phyloP scores from a whole-genome alignment of 1,139 yeast genomes.

The Debaryomycetaceae sp. region DNA sequence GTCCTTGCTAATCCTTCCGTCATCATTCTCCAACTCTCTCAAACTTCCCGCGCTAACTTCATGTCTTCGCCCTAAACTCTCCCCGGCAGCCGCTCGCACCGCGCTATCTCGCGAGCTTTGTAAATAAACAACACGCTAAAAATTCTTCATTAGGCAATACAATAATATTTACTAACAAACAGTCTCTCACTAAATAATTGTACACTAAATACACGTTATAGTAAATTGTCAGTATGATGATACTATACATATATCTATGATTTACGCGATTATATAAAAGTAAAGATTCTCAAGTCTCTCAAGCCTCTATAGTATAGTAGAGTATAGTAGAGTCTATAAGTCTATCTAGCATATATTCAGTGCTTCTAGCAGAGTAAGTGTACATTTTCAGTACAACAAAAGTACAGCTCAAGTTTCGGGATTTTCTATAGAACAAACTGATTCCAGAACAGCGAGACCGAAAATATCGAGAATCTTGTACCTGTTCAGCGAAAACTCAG shows the following conservation, averaged over 20 bases:
- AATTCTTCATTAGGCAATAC: conserved; percentile 5
- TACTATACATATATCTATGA: not conserved
- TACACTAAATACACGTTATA: not conserved
- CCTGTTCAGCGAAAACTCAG: too few relatives aligned
- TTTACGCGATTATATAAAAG: not conserved
- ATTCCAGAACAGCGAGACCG: not conserved
- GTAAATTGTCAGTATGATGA: not conserved
- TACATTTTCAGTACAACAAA: too few relatives aligned
- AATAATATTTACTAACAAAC: conserved; percentile 6
- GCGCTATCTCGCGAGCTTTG: not conserved
- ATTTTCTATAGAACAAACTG: not conserved
- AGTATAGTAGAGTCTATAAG: too few relatives aligned
- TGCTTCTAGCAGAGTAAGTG: too few relatives aligned
- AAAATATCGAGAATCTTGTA: too few relatives aligned
- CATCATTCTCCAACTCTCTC: not conserved
- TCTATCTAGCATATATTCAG: too few relatives aligned
- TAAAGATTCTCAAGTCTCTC: not conserved
- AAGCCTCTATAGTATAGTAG: too few relatives aligned
- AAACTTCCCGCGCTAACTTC: not conserved
- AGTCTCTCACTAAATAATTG: not conserved
- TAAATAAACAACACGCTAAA: conserved; percentile 5
- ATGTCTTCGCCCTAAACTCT: not conserved
- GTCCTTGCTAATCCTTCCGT: not conserved
- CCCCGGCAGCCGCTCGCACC: not conserved
- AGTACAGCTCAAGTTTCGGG: not conserved